Conservation (phyloP, 1,139 yeast species). For the Candida anutae region DNA sequence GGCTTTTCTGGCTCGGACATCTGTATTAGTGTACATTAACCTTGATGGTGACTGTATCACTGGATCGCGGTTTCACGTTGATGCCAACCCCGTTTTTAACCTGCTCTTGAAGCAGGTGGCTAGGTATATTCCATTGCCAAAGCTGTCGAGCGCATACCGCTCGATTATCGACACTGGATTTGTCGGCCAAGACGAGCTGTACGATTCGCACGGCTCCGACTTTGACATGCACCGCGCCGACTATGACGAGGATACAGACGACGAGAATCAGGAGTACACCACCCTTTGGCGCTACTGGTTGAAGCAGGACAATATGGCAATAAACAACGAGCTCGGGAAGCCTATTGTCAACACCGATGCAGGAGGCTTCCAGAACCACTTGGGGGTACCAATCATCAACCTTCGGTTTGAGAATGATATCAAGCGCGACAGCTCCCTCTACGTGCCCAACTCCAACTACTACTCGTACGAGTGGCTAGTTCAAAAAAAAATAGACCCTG, state of each 20-base stretch:
- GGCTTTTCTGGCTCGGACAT: slow-evolving; percentile 15
- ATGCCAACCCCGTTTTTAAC: slow-evolving; percentile 29
- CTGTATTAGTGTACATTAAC: slow-evolving; percentile 31
- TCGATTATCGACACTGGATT: slow-evolving; percentile 5
- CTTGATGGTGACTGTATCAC: slow-evolving; percentile 34
- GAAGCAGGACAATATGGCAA: slow-evolving; percentile 23
- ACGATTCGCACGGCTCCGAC: background rate
- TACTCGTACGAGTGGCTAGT: slow-evolving; percentile 29
- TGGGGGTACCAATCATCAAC: slow-evolving; percentile 26
- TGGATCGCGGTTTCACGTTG: slow-evolving; percentile 33
- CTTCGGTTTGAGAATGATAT: slow-evolving; percentile 27
- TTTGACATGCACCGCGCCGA: slow-evolving; percentile 6
- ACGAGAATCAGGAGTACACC: slow-evolving; percentile 16
- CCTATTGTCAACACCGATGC: slow-evolving; percentile 20
- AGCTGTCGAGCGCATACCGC: slow-evolving; percentile 10
- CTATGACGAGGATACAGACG: slow-evolving; percentile 12
- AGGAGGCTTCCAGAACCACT: slow-evolving; percentile 26
- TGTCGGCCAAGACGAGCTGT: slow-evolving; percentile 1
- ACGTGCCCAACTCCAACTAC: slow-evolving; percentile 31
- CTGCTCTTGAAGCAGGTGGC: slow-evolving; percentile 25
- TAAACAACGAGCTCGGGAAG: slow-evolving; percentile 26
- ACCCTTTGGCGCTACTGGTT: slow-evolving; percentile 33
- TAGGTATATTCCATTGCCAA: slow-evolving; percentile 28
- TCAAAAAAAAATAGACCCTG: slow-evolving; percentile 20
- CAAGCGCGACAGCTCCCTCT: slow-evolving; percentile 19